These are phyloP conservation scores for Cytospora leucostoma DNA, from an alignment of 2,329 filamentous ascomycete genomes.

Conservation along the genomic window DNA sequence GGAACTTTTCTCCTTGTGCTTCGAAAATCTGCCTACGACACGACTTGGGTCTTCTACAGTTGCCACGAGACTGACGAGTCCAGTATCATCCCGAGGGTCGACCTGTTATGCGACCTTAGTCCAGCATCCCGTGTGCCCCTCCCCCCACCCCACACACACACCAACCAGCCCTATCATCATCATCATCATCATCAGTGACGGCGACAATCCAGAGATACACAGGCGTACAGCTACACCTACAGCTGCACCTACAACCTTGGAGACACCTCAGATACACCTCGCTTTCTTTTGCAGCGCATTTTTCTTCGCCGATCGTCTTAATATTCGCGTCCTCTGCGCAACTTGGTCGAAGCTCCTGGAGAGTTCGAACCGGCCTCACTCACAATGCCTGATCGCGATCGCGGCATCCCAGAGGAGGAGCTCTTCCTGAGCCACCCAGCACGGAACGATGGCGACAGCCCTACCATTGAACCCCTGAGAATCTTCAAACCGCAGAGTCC, in stretches of 20 bases:
- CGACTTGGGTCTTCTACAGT: conserved; percentile 3
- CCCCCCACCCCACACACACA: conserved; percentile 8
- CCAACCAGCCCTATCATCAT: conserved; percentile 23
- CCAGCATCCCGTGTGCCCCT: not conserved
- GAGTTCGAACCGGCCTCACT: conserved; percentile 26
- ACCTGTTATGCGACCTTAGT: conserved; percentile 29
- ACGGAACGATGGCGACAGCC: conserved; percentile 62
- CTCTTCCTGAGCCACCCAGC: conserved; percentile 72
- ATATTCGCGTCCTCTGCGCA: conserved; percentile 30
- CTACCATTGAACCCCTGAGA: conserved; percentile 79
- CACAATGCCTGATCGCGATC: conserved; percentile 52
- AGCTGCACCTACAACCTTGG: not conserved
- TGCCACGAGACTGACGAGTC: conserved; percentile 15
- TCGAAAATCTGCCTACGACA: conserved; percentile 21
- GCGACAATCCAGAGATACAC: conserved; percentile 17
- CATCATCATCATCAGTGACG: conserved; percentile 14
- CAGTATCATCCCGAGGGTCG: conserved; percentile 23
- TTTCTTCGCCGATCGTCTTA: conserved; percentile 2
- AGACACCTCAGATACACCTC: conserved; percentile 1
- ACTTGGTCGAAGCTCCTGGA: conserved; percentile 11
- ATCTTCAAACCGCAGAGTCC: conserved; percentile 79
- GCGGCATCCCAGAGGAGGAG: conserved; percentile 75
- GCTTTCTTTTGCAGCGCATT: not conserved
- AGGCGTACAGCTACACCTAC: not conserved
- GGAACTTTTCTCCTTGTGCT: conserved; percentile 13